Evolutionary conservation across 257 asterid species (phyloP), one percentile per base, ranked within the genome.

Genomic region (Solanum peruvianum): DNA sequence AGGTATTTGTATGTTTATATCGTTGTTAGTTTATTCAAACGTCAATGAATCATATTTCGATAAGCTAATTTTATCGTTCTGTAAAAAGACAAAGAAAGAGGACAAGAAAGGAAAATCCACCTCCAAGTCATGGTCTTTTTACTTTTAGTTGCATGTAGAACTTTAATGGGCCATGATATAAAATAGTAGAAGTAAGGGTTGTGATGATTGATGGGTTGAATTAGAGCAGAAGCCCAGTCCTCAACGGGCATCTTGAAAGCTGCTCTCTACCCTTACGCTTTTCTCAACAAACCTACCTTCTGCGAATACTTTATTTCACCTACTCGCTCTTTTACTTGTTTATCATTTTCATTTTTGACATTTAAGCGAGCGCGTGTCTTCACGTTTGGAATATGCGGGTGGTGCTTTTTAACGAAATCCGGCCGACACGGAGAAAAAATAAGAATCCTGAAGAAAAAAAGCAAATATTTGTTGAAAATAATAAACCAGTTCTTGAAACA

Each of bases 231-330:
- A 84, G 82, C 86, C 86, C 89, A 82, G 52, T 86, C 64, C 56
- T 81, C 42, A 71, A 71, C 71, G 91, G 88, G 41, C 89, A 90
- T 89, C 89, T 91, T 91, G 93, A 90, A 92, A 90, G 73, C 39
- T 41, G 25, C 91, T 90, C 41, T 72, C 4, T 52, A 81, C 88
- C 39, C 49, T 81, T 69, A 25, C 33, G 14, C 1, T 47, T 29
- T 44, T 69, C 76, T 39, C 82, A 73, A 21, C 83, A 7, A 42
- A 13, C 23, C 23, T 7, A 76, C 37, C n/a, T 76, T 41, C 23
- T 11, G 33, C 56, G 56, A 23, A 10, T 75, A 21, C 18, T 5
- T 5, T 75, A 41, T 33, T 29, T 2, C 25, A 56, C 39, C 25
- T 23, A 49, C 85, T 20, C 82, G 33, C 86, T 11, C 60, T 42